These are phyloP conservation scores for Irpex lacteus DNA, from an alignment of 1,284 basidiomycete genomes.

Conservation along the genomic window DNA sequence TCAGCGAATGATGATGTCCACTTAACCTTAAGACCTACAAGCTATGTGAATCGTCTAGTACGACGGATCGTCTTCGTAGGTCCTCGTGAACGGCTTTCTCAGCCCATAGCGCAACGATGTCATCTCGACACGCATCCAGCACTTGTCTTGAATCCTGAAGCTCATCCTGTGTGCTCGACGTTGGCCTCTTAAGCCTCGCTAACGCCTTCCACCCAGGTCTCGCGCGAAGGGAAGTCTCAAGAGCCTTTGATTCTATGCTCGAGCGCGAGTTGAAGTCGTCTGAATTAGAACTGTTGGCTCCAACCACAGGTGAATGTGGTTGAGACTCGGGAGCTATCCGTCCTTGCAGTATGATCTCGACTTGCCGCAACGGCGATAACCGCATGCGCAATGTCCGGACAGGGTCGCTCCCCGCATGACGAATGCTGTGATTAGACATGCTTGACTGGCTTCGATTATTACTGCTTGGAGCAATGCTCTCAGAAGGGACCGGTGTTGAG, in stretches of 20 bases:
- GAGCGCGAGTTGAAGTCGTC: neutral
- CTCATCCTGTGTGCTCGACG: slow-evolving; percentile 23
- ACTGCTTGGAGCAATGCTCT: neutral
- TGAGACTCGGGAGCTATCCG: slow-evolving; percentile 19
- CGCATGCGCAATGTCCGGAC: slow-evolving; percentile 47
- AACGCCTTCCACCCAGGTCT: slow-evolving; percentile 47
- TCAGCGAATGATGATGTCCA: neutral
- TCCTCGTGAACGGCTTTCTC: slow-evolving; percentile 39
- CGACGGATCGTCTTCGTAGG: slow-evolving; percentile 40
- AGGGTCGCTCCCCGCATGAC: slow-evolving; percentile 23
- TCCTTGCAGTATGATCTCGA: slow-evolving; percentile 47
- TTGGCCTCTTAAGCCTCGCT: slow-evolving; percentile 12
- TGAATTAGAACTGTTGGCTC: neutral
- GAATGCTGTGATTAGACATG: slow-evolving; percentile 8
- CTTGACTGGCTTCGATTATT: slow-evolving; percentile 6
- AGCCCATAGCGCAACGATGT: slow-evolving; percentile 53
- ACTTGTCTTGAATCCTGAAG: slow-evolving; percentile 45
- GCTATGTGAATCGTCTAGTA: slow-evolving; percentile 52
- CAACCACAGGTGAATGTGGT: slow-evolving; percentile 2
- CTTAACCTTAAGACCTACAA: slow-evolving; percentile 42
- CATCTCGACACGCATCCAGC: slow-evolving; percentile 50
- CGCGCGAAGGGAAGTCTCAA: slow-evolving; percentile 45
- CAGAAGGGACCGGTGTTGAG: slow-evolving; percentile 5
- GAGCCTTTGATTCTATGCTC: neutral
- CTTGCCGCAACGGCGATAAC: slow-evolving; percentile 51